A percentile compares a stretch with the other conserved stretches of the same genome.
phyloP scores from a whole-genome alignment of 2,329 filamentous ascomycete genomes.

The Colletotrichum sp. region DNA sequence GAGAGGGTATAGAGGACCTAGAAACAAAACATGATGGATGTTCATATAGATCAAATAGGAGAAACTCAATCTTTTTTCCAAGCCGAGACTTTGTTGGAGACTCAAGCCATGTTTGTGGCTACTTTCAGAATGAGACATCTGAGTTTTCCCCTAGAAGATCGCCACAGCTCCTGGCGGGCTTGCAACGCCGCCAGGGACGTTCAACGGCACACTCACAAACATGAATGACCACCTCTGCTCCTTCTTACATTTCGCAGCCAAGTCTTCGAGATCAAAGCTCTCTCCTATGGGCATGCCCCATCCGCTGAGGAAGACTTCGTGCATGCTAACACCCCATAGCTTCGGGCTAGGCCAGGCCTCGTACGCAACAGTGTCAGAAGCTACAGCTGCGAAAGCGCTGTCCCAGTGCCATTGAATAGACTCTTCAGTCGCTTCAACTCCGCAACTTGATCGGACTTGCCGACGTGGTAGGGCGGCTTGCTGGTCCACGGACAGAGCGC shows the following conservation, averaged over 20 bases:
- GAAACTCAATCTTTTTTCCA: accelerated
- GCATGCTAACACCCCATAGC: slow-evolving; percentile 40
- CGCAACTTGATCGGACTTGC: slow-evolving; percentile 21
- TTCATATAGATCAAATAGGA: background rate
- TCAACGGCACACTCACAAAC: slow-evolving; percentile 51
- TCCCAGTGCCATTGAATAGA: slow-evolving; percentile 52
- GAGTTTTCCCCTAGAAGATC: slow-evolving; percentile 35
- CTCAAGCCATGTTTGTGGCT: background rate
- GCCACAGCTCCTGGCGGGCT: slow-evolving; percentile 50
- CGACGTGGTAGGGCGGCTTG: slow-evolving; percentile 10
- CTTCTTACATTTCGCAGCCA: slow-evolving; percentile 56
- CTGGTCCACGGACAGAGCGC: slow-evolving; percentile 38
- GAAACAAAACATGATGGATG: background rate
- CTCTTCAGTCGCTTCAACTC: slow-evolving; percentile 43
- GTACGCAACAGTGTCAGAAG: slow-evolving; percentile 46
- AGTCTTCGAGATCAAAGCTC: slow-evolving; percentile 36
- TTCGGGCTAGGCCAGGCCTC: slow-evolving; percentile 45
- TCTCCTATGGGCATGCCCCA: slow-evolving; percentile 52
- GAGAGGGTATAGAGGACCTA: background rate
- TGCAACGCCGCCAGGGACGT: slow-evolving; percentile 50
- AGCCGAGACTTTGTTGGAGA: background rate
- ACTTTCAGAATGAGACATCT: background rate
- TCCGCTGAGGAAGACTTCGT: slow-evolving; percentile 52
- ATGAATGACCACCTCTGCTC: slow-evolving; percentile 55
- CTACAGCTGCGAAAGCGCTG: slow-evolving; percentile 49